Evolutionary conservation across 2,329 filamentous ascomycete species (phyloP).

Genomic region (Colletotrichum siamense): DNA sequence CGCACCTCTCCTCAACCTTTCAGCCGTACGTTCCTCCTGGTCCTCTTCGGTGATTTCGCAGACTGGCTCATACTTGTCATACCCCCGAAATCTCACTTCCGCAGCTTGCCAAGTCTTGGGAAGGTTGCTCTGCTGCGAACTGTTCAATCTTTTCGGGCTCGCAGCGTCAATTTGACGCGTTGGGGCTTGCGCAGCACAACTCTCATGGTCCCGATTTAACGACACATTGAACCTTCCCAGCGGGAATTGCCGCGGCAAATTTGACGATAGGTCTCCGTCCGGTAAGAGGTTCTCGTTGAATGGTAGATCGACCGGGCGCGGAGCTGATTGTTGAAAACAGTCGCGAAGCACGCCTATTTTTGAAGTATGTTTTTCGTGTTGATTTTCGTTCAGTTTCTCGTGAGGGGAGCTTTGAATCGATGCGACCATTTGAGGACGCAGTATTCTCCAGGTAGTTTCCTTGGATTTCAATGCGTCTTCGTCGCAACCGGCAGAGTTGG

Average conservation of each 20-base stretch:
- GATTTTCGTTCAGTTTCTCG: background rate
- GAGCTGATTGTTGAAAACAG: background rate
- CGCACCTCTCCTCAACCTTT: background rate
- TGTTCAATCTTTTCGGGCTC: background rate
- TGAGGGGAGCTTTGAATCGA: background rate
- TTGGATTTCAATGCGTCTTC: background rate
- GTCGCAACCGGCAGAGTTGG: background rate
- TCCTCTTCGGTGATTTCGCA: background rate
- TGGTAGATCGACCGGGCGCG: background rate
- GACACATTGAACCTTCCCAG: background rate
- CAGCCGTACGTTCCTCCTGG: background rate
- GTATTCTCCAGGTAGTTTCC: background rate
- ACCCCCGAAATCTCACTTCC: background rate
- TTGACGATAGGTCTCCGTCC: background rate
- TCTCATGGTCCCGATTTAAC: background rate
- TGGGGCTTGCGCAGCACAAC: background rate
- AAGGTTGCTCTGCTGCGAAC: background rate
- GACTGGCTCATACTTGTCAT: background rate
- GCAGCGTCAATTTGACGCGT: background rate
- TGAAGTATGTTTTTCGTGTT: background rate
- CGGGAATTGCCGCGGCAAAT: background rate
- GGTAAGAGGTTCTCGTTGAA: background rate
- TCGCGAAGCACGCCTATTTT: background rate
- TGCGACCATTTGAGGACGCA: background rate
- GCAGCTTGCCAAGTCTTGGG: background rate